Evolutionary conservation across 768 basidiomycete genomes (phyloP), one percentile per base, ranked within the genome.

Genomic region (Suillus plorans): DNA sequence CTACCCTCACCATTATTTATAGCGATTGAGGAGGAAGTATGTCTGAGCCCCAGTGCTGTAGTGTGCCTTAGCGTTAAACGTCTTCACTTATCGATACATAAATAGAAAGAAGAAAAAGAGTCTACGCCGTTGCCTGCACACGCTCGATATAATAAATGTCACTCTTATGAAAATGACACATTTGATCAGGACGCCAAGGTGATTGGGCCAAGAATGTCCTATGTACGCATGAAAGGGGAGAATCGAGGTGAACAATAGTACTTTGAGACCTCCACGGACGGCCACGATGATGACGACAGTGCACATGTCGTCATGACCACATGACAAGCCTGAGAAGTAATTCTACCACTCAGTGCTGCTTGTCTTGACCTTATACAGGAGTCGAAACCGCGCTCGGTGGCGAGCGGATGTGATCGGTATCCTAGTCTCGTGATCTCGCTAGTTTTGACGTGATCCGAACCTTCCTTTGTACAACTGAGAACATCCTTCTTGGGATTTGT

Each of bases 391-490:
- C 9, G 50, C n/a, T 41, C 59, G 55, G 52, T 50, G 44, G 59
- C 37, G 28, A 55, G 41, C 52, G 50, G 62, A 53, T 67, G 62
- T 69, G 74, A 77, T 77, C 75, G 74, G 72, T 70, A 66, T 50
- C 22, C 22, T 8, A 50, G 49, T 66, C 58, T 61, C 22, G 59
- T 44, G 58, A 59, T 59, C 28, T 73, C 67, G 70, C 71, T 77
- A 66, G 65, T 68, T 37, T 47, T 77, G 73, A 74, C 74, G 76
- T 76, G 74, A 76, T 74, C 72, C 73, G 60, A 44, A 61, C 39
- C 25, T 66, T 64, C 65, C 63, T 60, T 64, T 37, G 56, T 34
- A 55, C 20, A 18, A n/a, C 39, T 61, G 25, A 61, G 42, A 41
- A 57, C 50, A 41, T 58, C 68, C 72, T 18, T 59, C 63, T 63